Evolutionary conservation across 306 rosid genomes (phyloP), one percentile per base, ranked within the genome.

Genomic region (Amphicarpaea edgeworthii): DNA sequence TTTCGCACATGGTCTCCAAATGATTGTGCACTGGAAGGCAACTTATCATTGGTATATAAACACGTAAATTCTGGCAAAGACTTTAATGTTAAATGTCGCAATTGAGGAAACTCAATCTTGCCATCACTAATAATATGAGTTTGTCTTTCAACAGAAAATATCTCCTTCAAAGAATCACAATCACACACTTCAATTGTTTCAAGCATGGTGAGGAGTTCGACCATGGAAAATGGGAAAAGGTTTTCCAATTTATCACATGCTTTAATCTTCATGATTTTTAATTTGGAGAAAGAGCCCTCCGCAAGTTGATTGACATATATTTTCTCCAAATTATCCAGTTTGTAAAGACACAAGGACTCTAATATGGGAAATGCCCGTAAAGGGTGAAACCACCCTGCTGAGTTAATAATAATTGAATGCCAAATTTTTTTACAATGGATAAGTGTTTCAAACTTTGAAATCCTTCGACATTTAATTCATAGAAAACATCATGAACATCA

Each of bases 391-490:
- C 30, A 3, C 32, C 69, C 66, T 8, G 6, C 16, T 15, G 86
- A 61, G 16, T 53, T 58, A 4, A 82, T 66, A 16, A 79, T 28
- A 16, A 17, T 9, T 5, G 19, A 16, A 83, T 65, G 5, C 58
- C 42, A 6, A 2, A 47, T 43, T 69, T 83, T 15, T 65, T 68
- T 49, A 72, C 21, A 12, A 87, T 26, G 15, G 41, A 58, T 26
- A 85, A 65, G 57, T 75, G 78, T 53, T 78, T 83, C 30, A 85
- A 7, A 26, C 68, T 8, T 5, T 80, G 85, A 83, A 68, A 81
- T 21, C 78, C 83, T 1, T 81, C 78, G 5, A 45, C 6, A 37
- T 49, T 75, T 21, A 85, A 40, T 15, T 62, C 53, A 12, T 3
- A n/a, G 17, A 88, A 34, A 32, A 65, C 26, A 68, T 65, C 72